These are phyloP conservation scores for Ceratocystis colombiana DNA, from an alignment of 2,329 filamentous ascomycete species.

Conservation along the genomic window DNA sequence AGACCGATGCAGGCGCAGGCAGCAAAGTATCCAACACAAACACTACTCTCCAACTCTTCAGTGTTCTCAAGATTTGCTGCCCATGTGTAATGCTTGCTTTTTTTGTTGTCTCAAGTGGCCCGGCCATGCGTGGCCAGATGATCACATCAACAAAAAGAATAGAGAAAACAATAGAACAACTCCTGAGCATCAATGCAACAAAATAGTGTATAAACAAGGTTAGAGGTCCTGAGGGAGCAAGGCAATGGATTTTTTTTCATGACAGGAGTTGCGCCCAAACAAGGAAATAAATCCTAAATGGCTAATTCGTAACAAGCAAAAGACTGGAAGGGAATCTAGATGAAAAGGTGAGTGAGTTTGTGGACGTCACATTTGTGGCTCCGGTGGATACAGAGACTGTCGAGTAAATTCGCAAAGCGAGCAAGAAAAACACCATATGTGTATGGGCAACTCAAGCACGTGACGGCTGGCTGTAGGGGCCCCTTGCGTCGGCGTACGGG, in stretches of 20 bases:
- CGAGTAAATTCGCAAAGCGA: background rate
- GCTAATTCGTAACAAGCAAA: background rate
- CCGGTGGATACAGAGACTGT: background rate
- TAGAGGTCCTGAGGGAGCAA: background rate
- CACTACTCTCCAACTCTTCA: background rate
- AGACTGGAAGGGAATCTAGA: background rate
- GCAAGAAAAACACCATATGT: background rate
- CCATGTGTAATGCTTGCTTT: background rate
- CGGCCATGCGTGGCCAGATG: background rate
- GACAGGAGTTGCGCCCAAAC: background rate
- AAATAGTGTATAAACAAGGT: background rate
- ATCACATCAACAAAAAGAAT: background rate
- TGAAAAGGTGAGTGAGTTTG: background rate
- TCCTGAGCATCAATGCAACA: background rate
- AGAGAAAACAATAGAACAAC: background rate
- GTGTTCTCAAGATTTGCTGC: background rate
- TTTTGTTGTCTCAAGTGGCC: background rate
- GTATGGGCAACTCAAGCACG: conserved; percentile 4
- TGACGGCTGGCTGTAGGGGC: conserved; percentile 16
- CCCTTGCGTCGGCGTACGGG: conserved; percentile 22
- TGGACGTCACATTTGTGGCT: background rate
- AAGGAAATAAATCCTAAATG: background rate
- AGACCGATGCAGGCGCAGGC: background rate
- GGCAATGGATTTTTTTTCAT: background rate
- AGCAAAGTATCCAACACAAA: background rate